phyloP scores from a whole-genome alignment of 768 basidiomycete species.

The Rhizopogon roseolus region DNA sequence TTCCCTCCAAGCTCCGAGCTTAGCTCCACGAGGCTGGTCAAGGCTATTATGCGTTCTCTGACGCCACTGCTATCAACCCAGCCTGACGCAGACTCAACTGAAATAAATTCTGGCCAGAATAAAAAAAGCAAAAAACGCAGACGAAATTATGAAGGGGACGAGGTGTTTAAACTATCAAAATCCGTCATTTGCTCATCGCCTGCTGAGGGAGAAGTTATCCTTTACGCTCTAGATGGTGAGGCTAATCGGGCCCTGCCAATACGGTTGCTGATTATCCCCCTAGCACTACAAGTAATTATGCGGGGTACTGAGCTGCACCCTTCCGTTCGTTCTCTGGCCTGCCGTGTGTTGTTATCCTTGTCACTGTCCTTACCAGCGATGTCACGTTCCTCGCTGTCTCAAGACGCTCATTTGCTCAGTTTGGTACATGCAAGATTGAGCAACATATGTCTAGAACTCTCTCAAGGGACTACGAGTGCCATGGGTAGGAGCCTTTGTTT shows the following conservation, averaged over 20 bases:
- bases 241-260: background rate
- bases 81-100: constrained; percentile 23
- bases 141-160: constrained; percentile 71
- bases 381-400: constrained; percentile 50
- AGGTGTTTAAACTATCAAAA: constrained; percentile 51
- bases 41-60: constrained; percentile 46
- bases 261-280: background rate
- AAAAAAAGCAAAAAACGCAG: constrained; percentile 67
- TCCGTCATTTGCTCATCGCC: constrained; percentile 43
- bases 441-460: constrained; percentile 41
- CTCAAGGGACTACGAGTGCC: constrained; percentile 47
- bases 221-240: constrained; percentile 58
- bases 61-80: constrained; percentile 41
- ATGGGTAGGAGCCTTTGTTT: constrained; percentile 62
- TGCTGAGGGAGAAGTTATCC: constrained; percentile 48
- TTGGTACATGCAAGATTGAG: constrained; percentile 43
- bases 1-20: constrained; percentile 44
- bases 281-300: constrained; percentile 49
- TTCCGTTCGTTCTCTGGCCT: constrained; percentile 53
- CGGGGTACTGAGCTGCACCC: constrained; percentile 46
- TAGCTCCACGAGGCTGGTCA: constrained; percentile 48
- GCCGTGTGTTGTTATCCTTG: constrained; percentile 53
- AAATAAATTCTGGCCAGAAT: constrained; percentile 17
- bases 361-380: constrained; percentile 52
- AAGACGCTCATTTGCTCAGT: constrained; percentile 43